Percentiles rank a stretch among this genome's conserved stretches.
These are phyloP conservation scores for Dalbergia oliveri DNA, from an alignment of 306 rosid species.

Conservation along the genomic window DNA sequence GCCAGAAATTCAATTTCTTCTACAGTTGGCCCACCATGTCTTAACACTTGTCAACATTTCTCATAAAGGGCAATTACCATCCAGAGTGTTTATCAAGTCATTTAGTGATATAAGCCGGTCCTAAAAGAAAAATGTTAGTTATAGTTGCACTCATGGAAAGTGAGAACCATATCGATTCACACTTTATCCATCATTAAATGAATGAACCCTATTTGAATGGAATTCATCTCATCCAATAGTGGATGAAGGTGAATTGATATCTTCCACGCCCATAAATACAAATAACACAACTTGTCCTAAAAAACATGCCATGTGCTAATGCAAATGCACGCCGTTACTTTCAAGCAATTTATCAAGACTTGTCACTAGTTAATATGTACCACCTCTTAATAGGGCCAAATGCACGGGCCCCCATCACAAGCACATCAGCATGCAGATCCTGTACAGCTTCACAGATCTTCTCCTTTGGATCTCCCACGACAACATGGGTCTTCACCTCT, in stretches of 20 bases:
- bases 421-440: constrained; percentile 78
- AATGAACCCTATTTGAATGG: too few species aligned
- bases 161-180: too few species aligned
- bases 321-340: not conserved
- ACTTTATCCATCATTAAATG: too few species aligned
- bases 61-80: not conserved
- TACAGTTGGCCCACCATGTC: constrained; percentile 6
- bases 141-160: too few species aligned
- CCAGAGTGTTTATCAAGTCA: not conserved
- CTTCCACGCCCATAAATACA: too few species aligned
- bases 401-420: constrained; percentile 88
- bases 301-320: not conserved
- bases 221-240: too few species aligned
- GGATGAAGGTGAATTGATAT: too few species aligned
- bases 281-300: too few species aligned
- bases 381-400: constrained; percentile 94
- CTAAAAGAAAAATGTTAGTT: too few species aligned
- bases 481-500: constrained; percentile 69
- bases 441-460: constrained; percentile 83
- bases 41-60: not conserved
- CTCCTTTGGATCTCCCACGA: constrained; percentile 91
- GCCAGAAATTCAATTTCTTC: not conserved
- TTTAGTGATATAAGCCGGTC: not conserved
- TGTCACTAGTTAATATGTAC: constrained; percentile 41
- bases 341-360: constrained; percentile 6